phyloP scores from a whole-genome alignment of 345 rosid genomes.

The Aurinia saxatilis region DNA sequence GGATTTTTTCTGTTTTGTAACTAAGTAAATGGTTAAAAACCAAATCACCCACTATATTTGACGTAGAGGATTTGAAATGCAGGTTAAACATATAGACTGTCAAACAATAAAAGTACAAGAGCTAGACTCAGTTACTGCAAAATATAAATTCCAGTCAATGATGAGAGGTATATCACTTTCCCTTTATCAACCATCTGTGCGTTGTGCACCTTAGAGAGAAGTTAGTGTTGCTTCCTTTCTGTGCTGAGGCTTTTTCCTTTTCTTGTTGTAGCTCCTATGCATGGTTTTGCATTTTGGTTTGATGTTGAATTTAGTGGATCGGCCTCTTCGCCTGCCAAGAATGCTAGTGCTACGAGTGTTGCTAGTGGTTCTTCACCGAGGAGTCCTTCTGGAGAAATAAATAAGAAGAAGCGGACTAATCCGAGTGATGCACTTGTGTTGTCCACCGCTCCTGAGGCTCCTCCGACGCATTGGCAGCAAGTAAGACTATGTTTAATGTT shows the following conservation, averaged over 20 bases:
- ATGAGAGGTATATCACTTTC: constrained; percentile 65
- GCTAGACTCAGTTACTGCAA: constrained; percentile 74
- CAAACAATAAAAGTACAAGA: constrained; percentile 62
- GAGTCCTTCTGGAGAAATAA: constrained; percentile 41
- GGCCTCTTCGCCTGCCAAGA: constrained; percentile 37
- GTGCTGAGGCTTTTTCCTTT: constrained; percentile 10
- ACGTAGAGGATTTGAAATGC: constrained; percentile 21
- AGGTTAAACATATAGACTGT: constrained; percentile 90
- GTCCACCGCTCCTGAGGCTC: constrained; percentile 92
- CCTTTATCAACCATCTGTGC: not conserved
- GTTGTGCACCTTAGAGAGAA: not conserved
- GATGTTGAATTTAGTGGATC: constrained; percentile 78
- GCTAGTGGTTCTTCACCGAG: constrained; percentile 33
- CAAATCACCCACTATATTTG: not conserved
- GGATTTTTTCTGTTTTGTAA: not conserved
- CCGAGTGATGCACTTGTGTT: constrained; percentile 63
- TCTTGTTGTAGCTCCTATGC: constrained; percentile 72
- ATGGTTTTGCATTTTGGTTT: constrained; percentile 99
- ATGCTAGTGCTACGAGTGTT: constrained; percentile 16
- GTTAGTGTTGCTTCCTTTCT: not conserved
- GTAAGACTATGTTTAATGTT: constrained; percentile 34
- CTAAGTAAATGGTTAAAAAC: constrained; percentile 5
- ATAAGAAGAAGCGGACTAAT: constrained; percentile 58
- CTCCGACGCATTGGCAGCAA: constrained; percentile 98
- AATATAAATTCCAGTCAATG: constrained; percentile 78